These are phyloP conservation scores for Raffaelea albimanens DNA, from an alignment of 2,329 filamentous ascomycete species.

Conservation along the genomic window DNA sequence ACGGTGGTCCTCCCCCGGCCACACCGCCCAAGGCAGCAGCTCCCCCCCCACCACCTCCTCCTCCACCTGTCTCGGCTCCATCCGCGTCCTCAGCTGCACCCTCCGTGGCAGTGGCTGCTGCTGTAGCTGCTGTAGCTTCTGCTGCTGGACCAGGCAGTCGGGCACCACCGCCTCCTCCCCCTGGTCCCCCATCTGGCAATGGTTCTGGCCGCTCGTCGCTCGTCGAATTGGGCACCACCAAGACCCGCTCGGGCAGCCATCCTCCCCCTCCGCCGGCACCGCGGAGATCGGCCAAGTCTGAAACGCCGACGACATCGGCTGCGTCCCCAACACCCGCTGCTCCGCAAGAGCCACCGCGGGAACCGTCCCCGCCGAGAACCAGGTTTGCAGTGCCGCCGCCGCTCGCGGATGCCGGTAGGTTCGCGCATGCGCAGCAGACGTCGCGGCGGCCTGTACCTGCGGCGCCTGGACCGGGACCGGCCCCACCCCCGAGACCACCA, in stretches of 20 bases:
- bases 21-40: constrained; percentile 2
- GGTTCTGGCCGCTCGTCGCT: constrained; percentile 12
- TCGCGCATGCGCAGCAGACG: constrained; percentile 48
- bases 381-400: constrained; percentile 81
- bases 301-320: constrained; percentile 15
- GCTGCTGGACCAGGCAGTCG: constrained; percentile 10
- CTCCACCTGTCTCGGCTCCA: constrained; percentile 27
- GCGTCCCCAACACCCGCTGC: constrained; percentile 20
- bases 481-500: constrained; percentile 58
- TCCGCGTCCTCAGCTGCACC: constrained; percentile 21
- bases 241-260: constrained; percentile 32
- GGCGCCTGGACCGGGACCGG: constrained; percentile 46
- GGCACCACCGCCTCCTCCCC: constrained; percentile 27
- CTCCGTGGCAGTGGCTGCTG: not conserved
- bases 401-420: constrained; percentile 82
- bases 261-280: constrained; percentile 51
- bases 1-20: constrained; percentile 14
- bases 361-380: constrained; percentile 60
- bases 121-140: not conserved
- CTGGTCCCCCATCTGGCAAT: not conserved
- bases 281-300: constrained; percentile 46
- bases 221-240: constrained; percentile 23
- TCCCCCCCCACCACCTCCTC: constrained; percentile 13
- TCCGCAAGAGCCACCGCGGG: constrained; percentile 49
- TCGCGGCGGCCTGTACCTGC: constrained; percentile 24